Percentiles rank a stretch among this genome's conserved stretches.
phyloP scores from a whole-genome alignment of 768 basidiomycete genomes.

The Termitomyces sp. region DNA sequence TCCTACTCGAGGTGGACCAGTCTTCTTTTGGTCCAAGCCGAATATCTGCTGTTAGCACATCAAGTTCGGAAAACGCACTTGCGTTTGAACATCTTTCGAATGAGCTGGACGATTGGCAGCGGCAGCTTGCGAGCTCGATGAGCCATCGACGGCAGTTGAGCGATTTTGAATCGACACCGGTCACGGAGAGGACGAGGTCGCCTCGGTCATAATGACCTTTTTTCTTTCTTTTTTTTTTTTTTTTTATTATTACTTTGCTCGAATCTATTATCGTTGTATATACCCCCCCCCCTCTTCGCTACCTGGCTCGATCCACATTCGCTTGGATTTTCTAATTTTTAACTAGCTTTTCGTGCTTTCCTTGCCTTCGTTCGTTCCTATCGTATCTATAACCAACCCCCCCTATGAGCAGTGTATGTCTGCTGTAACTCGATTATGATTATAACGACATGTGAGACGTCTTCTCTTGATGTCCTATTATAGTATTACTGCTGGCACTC shows the following conservation, averaged over 20 bases:
- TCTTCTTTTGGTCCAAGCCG: conserved; percentile 65
- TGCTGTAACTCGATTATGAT: conserved; percentile 24
- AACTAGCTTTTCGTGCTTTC: conserved; percentile 26
- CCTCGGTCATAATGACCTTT: conserved; percentile 42
- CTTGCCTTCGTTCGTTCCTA: conserved; percentile 21
- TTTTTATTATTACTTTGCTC: conserved; percentile 22
- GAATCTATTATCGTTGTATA: conserved; percentile 42
- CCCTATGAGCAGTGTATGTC: conserved; percentile 28
- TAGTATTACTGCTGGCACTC: too few relatives aligned
- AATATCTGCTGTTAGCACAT: conserved; percentile 66
- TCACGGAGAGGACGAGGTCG: conserved; percentile 60
- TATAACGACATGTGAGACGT: neutral
- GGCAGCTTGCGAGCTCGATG: conserved; percentile 79
- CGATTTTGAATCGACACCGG: conserved; percentile 62
- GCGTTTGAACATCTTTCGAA: conserved; percentile 77
- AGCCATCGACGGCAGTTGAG: conserved; percentile 68
- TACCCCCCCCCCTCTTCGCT: conserved; percentile 38
- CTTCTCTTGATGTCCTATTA: too few relatives aligned
- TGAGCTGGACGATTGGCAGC: conserved; percentile 85
- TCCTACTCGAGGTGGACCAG: conserved; percentile 85
- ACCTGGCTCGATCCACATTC: conserved; percentile 41
- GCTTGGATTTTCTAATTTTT: conserved; percentile 48
- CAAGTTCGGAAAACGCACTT: conserved; percentile 78
- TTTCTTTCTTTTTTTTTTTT: conserved; percentile 13
- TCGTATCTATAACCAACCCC: conserved; percentile 29